A percentile compares a stretch with the other conserved stretches of the same genome.
Conservation (phyloP, 257 asterid species). For the Solanum verrucosum region DNA sequence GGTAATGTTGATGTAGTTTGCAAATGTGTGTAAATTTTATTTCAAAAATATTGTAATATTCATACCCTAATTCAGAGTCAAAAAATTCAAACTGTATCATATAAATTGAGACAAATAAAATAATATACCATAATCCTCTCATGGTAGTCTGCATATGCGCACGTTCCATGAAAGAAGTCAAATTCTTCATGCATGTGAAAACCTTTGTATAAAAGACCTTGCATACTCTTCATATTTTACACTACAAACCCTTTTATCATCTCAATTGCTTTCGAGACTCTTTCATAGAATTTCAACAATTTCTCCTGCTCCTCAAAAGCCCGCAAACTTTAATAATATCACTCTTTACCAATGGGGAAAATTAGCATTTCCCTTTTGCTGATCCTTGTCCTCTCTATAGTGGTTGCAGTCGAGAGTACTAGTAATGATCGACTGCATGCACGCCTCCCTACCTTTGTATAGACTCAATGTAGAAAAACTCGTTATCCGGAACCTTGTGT, state of each 20-base stretch:
- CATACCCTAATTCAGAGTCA: not conserved
- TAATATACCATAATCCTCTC: not conserved
- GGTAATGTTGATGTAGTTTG: no score
- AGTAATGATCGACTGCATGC: not conserved
- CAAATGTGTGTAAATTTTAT: no score
- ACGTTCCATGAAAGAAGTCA: not conserved
- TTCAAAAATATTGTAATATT: no score
- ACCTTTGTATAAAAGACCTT: conserved; percentile 23
- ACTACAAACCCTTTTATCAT: not conserved
- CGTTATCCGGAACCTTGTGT: conserved; percentile 29
- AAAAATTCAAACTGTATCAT: no score
- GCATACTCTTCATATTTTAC: not conserved
- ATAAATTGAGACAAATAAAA: no score
- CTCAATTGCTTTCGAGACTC: not conserved
- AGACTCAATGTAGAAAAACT: conserved; percentile 28
- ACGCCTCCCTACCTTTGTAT: conserved; percentile 20
- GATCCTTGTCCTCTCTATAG: conserved; percentile 6
- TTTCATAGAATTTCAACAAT: not conserved
- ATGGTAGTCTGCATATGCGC: not conserved
- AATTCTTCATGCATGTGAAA: conserved; percentile 5
- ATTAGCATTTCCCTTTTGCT: not conserved
- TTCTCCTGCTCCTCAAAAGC: not conserved
- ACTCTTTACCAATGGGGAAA: not conserved
- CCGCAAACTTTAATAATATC: not conserved
- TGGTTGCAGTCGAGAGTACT: not conserved